Base-by-base conservation (phyloP, 345 rosid genomes). In the Reutealis trisperma region DNA sequence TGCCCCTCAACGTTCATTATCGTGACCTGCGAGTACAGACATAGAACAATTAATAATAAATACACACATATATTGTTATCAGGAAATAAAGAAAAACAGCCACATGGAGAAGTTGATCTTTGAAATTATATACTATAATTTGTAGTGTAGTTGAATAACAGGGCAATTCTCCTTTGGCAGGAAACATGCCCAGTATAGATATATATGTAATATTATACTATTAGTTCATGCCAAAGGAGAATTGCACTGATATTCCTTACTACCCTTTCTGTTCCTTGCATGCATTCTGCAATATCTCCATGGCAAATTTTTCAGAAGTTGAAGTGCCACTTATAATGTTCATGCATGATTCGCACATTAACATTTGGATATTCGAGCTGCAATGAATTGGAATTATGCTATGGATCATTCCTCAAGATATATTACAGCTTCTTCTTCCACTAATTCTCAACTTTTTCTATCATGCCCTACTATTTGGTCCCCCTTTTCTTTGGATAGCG, bases 101-200 rank as follows among this genome's bases (percentile, higher is more conserved):
- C 22, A 54, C 22, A 22, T 54, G 19, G 59, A 18, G 59, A 22
- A 15, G n/a, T 54, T 54, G 59, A 54, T 1, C 16, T 5, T 16
- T 1, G n/a, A 16, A 16, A 61, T 61, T 25, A 66, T 32, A 18
- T 57, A 10, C 14, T 47, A 6, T 27, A 74, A 12, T 58, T 45
- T 71, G 76, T 54, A 69, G 79, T 15, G 77, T 55, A 37, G 66
- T 67, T 52, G 85, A 88, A 88, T 81, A 55, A 81, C 91, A 83
- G 87, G 86, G 88, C 89, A 88, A 86, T 84, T 86, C 91, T 86
- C 89, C 89, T 88, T 85, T 87, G 92, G 94, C 94, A 87, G 81
- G 16, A 65, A 71, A 66, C 8, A n/a, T 7, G 13, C 9, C 32
- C 8, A 22, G 37, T 22, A 15, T 32, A 49, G 7, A 21, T 25